These are phyloP conservation scores for Glebionis coronaria DNA, from an alignment of 129 eudicot species.

Conservation along the genomic window DNA sequence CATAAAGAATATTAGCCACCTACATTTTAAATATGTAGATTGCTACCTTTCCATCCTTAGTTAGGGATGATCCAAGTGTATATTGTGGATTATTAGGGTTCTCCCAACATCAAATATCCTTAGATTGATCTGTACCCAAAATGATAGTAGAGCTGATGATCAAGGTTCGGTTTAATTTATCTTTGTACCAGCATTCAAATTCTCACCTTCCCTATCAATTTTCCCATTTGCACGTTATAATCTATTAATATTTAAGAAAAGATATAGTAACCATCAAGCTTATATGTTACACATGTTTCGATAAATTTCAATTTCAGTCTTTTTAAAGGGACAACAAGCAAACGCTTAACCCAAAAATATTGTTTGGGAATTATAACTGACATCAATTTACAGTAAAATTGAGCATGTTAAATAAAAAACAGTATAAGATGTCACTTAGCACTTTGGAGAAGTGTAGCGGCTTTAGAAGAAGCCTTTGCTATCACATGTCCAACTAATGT, in stretches of 20 bases:
- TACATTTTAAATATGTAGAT: neutral
- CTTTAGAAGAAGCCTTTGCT: too few species aligned
- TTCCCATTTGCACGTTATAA: neutral
- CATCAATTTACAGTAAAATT: too few species aligned
- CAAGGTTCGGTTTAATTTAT: constrained; percentile 65
- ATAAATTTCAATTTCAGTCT: neutral
- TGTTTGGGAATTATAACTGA: too few species aligned
- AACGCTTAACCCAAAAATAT: neutral
- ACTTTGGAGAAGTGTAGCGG: too few species aligned
- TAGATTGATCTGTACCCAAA: constrained; percentile 85
- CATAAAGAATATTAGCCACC: too few species aligned
- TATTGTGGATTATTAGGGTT: constrained; percentile 69
- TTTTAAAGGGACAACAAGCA: neutral
- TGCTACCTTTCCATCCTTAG: constrained; percentile 89
- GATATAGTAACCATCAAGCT: constrained; percentile 6
- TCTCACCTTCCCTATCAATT: constrained; percentile 62
- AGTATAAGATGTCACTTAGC: neutral
- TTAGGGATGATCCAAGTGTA: constrained; percentile 53
- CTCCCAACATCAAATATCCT: constrained; percentile 88
- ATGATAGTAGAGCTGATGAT: constrained; percentile 84
- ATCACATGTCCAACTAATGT: too few species aligned
- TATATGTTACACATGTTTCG: constrained; percentile 5
- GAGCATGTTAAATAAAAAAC: neutral
- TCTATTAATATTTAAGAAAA: neutral
- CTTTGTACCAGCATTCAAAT: constrained; percentile 89